These are phyloP conservation scores for Diplocarpon mali DNA, from an alignment of 2,329 filamentous ascomycete genomes.

Conservation along the genomic window DNA sequence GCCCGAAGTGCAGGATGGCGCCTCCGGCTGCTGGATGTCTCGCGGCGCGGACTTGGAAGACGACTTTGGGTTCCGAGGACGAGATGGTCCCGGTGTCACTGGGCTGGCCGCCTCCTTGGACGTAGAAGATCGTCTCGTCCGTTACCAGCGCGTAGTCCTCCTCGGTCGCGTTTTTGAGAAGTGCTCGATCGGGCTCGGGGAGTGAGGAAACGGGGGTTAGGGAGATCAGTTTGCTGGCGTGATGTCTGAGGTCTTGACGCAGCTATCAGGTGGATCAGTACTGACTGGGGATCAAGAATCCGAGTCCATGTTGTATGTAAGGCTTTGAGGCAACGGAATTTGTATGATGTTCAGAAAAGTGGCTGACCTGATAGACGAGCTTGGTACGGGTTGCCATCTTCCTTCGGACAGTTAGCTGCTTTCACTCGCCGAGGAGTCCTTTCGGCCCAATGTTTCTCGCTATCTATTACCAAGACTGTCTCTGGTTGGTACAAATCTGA, in stretches of 20 bases:
- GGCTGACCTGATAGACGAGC: too few relatives aligned
- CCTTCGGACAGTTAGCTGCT: too few relatives aligned
- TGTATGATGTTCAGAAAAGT: too few relatives aligned
- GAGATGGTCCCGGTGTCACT: conserved; percentile 51
- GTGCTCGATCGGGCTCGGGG: conserved; percentile 21
- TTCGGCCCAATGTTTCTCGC: too few relatives aligned
- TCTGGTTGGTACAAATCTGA: too few relatives aligned
- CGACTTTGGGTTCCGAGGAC: neutral
- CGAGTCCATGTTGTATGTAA: too few relatives aligned
- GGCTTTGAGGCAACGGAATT: too few relatives aligned
- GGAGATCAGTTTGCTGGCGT: conserved; percentile 8
- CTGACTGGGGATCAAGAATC: too few relatives aligned
- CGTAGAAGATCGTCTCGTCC: conserved; percentile 60
- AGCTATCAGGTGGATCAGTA: too few relatives aligned
- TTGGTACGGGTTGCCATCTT: too few relatives aligned
- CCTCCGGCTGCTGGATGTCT: conserved; percentile 42
- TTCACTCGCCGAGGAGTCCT: too few relatives aligned
- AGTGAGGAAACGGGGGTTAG: conserved; percentile 15
- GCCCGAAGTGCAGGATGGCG: conserved; percentile 55
- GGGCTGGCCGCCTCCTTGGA: conserved; percentile 65
- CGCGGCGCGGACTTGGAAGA: conserved; percentile 44
- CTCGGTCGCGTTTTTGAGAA: conserved; percentile 46
- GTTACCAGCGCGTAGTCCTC: conserved; percentile 48
- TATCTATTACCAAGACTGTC: too few relatives aligned
- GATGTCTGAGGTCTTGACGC: conserved; percentile 5